Evolutionary conservation across 2,329 filamentous ascomycete genomes (phyloP).

Genomic region (Ophiocordyceps sinensis): DNA sequence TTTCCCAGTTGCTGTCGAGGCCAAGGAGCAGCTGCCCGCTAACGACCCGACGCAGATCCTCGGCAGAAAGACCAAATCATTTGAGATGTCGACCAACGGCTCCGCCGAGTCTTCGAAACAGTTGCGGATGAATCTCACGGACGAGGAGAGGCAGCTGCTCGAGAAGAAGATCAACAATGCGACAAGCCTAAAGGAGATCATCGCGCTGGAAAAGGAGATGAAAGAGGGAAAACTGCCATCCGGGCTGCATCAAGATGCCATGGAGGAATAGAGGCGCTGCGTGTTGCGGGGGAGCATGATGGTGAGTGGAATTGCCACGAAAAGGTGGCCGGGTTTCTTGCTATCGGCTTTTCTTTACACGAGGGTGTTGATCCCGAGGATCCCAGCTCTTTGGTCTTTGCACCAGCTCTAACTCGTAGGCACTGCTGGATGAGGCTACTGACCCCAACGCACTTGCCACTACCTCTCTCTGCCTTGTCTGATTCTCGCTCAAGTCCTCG

Average conservation of each 20-base stretch:
- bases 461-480: no score
- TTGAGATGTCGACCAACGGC: constrained; percentile 40
- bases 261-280: constrained; percentile 39
- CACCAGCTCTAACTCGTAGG: no score
- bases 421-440: no score
- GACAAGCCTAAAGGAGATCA: constrained; percentile 80
- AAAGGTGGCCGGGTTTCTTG: not conserved
- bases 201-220: constrained; percentile 77
- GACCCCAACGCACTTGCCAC: no score
- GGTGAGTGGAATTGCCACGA: not conserved
- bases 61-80: constrained; percentile 65
- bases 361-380: no score
- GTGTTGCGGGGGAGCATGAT: not conserved
- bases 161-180: constrained; percentile 81
- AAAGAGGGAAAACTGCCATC: constrained; percentile 76
- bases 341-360: no score
- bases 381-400: no score
- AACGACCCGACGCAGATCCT: constrained; percentile 44
- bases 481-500: not conserved
- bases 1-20: not conserved
- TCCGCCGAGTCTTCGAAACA: constrained; percentile 41
- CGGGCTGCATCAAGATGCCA: constrained; percentile 41
- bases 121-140: constrained; percentile 71
- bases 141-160: constrained; percentile 72
- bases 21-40: not conserved